These are phyloP conservation scores for Plectranthus barbatus DNA, from an alignment of 257 asterid genomes.

Conservation along the genomic window DNA sequence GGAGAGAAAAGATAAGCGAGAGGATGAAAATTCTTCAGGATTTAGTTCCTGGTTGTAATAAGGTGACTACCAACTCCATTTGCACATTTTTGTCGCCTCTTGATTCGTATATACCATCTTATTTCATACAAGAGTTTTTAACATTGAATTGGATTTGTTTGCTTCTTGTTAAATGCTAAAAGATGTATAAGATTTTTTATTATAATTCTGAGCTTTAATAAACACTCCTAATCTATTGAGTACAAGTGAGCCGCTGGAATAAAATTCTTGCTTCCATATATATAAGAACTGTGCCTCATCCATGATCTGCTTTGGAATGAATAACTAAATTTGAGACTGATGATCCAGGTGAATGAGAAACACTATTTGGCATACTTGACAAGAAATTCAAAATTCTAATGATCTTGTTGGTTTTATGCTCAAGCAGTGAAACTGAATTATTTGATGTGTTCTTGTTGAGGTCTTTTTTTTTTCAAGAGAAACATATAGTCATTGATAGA, in stretches of 20 bases:
- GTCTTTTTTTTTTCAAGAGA: background rate
- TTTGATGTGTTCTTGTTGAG: background rate
- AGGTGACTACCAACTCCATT: constrained; percentile 28
- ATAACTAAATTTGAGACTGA: background rate
- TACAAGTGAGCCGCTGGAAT: background rate
- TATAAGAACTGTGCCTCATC: background rate
- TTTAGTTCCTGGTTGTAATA: constrained; percentile 56
- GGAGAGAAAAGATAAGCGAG: constrained; percentile 58
- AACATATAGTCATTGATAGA: background rate
- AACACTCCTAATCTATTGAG: background rate
- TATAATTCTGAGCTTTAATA: background rate
- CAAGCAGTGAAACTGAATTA: background rate
- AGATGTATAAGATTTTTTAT: background rate
- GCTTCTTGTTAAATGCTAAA: background rate
- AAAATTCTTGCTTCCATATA: background rate
- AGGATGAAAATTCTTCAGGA: constrained; percentile 63
- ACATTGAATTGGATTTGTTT: background rate
- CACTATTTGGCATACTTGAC: background rate
- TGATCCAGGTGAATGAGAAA: background rate
- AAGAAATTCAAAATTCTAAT: background rate
- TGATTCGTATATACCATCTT: background rate
- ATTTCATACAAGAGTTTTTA: background rate
- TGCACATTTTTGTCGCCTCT: background rate
- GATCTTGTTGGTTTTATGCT: background rate
- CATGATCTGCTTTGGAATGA: background rate